Conservation (phyloP, 1,284 basidiomycete species). For the Ceratobasidium sp. region DNA sequence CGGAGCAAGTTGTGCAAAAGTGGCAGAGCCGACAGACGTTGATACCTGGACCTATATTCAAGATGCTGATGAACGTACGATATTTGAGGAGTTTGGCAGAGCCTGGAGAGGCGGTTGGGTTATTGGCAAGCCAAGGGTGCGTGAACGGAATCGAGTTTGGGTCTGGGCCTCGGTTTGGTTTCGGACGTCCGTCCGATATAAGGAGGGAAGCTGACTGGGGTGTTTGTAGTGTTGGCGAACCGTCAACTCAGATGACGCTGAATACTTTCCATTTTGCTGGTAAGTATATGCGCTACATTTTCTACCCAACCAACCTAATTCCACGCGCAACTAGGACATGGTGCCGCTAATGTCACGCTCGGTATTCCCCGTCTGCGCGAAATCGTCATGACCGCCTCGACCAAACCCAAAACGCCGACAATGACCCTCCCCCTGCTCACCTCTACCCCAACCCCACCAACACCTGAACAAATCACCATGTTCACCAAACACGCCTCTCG, state of each 20-base stretch:
- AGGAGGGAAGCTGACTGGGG: constrained; percentile 36
- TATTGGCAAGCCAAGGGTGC: constrained; percentile 97
- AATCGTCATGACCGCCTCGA: constrained; percentile 99
- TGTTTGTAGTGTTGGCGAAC: constrained; percentile 86
- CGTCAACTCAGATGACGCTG: constrained; percentile 99
- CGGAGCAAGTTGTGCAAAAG: constrained; percentile 51
- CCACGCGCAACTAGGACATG: constrained; percentile 74
- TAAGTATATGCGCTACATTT: constrained; percentile 55
- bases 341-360: constrained; percentile 98
- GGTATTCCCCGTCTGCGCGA: constrained; percentile 99
- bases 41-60: constrained; percentile 73
- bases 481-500: constrained; percentile 94
- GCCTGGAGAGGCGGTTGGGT: constrained; percentile 96
- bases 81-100: constrained; percentile 95
- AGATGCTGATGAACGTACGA: constrained; percentile 84
- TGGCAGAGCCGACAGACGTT: constrained; percentile 59
- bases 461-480: constrained; percentile 65
- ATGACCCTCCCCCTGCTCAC: constrained; percentile 86
- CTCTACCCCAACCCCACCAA: constrained; percentile 44
- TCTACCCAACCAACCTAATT: constrained; percentile 43
- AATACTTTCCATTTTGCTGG: constrained; percentile 99
- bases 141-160: constrained; percentile 51
- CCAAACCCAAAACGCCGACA: constrained; percentile 97
- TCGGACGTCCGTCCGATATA: not conserved
- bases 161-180: constrained; percentile 19